A percentile compares a stretch with the other conserved stretches of the same genome.
phyloP scores from a whole-genome alignment of 2,329 filamentous ascomycete species.

The Phaeophleospora eucalypticola region DNA sequence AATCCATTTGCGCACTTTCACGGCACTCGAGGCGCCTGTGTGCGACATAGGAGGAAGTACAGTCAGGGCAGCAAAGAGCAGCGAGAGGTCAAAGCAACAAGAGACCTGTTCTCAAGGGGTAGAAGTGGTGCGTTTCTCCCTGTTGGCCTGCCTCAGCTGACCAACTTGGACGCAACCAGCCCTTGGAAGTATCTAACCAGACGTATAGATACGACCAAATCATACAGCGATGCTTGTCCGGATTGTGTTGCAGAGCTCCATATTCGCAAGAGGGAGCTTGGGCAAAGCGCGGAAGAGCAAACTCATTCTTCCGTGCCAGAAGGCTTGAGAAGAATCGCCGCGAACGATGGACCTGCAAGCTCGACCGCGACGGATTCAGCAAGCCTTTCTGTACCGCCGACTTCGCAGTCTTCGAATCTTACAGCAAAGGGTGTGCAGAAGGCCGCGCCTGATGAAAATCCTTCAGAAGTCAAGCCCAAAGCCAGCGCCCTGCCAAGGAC shows the following conservation, averaged over 20 bases:
- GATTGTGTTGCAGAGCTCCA: slow-evolving; percentile 31
- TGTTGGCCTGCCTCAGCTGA: slow-evolving; percentile 21
- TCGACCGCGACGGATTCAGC: not conserved
- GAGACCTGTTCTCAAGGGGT: slow-evolving; percentile 26
- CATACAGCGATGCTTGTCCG: slow-evolving; percentile 26
- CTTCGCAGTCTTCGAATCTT: not conserved
- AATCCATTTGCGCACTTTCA: slow-evolving; percentile 20
- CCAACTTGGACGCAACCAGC: slow-evolving; percentile 30
- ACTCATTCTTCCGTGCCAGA: not conserved
- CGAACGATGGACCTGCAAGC: not conserved
- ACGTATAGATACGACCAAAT: slow-evolving; percentile 7
- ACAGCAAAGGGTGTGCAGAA: not conserved
- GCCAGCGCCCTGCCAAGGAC: too few species aligned
- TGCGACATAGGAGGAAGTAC: slow-evolving; percentile 30
- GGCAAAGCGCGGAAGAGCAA: not conserved
- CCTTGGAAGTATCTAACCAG: slow-evolving; percentile 24
- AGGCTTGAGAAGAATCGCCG: not conserved
- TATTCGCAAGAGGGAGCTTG: slow-evolving; percentile 24
- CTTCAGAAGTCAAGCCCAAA: too few species aligned
- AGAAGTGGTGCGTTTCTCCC: slow-evolving; percentile 30
- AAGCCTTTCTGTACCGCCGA: not conserved
- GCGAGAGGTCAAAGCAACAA: slow-evolving; percentile 11
- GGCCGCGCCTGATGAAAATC: too few species aligned
- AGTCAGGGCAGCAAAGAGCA: not conserved
- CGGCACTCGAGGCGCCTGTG: slow-evolving; percentile 26